These are phyloP conservation scores for Abelmoschus esculentus DNA, from an alignment of 345 rosid genomes.

Conservation along the genomic window DNA sequence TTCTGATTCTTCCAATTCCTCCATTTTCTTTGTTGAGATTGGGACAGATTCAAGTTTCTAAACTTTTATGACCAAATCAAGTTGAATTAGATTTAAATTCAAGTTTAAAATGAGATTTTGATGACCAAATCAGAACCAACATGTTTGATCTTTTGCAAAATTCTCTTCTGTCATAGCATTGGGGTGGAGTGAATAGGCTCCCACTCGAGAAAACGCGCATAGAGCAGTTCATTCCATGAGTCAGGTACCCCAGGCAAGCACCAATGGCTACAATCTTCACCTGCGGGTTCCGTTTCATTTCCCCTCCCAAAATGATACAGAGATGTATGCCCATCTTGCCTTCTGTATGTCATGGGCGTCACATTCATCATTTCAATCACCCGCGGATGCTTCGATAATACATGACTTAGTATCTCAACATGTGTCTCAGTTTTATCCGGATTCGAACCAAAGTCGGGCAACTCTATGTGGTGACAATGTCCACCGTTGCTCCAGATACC, in stretches of 20 bases:
- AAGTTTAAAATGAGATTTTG: too few relatives aligned
- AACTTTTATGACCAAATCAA: too few relatives aligned
- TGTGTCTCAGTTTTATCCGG: constrained; percentile 22
- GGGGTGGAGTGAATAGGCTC: constrained; percentile 12
- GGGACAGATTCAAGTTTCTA: too few relatives aligned
- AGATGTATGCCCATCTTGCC: constrained; percentile 59
- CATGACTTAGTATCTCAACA: constrained; percentile 19
- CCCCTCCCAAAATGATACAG: constrained; percentile 36
- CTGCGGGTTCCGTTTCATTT: constrained; percentile 33
- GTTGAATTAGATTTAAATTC: too few relatives aligned
- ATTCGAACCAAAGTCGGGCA: constrained; percentile 35
- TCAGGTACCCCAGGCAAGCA: constrained; percentile 70
- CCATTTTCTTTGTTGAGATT: not conserved
- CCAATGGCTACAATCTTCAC: constrained; percentile 77
- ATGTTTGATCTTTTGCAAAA: constrained; percentile 9
- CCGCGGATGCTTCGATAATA: constrained; percentile 18
- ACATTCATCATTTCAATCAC: constrained; percentile 35
- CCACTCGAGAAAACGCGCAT: constrained; percentile 36
- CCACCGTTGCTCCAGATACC: constrained; percentile 42
- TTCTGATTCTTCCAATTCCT: not conserved
- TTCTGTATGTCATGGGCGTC: constrained; percentile 35
- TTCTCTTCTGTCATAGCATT: not conserved
- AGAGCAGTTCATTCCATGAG: constrained; percentile 61
- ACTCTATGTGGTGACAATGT: constrained; percentile 14
- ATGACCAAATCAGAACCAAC: not conserved